These are phyloP conservation scores for Termitomyces sp. DNA, from an alignment of 768 basidiomycete species.

Conservation along the genomic window DNA sequence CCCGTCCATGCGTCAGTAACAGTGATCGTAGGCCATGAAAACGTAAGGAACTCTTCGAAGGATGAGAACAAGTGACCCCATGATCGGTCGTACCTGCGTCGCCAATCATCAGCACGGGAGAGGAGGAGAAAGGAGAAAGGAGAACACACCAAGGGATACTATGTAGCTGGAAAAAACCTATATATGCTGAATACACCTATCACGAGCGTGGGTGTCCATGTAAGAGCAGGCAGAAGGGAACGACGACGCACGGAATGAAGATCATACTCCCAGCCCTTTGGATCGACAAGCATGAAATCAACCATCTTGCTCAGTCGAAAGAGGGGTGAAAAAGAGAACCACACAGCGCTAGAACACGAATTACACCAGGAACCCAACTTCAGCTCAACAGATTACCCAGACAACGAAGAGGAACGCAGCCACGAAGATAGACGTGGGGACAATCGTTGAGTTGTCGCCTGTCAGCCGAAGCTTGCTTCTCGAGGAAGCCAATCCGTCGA, in stretches of 20 bases:
- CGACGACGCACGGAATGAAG: constrained; percentile 68
- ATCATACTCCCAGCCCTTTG: constrained; percentile 76
- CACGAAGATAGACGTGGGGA: too few relatives aligned
- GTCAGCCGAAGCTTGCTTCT: too few relatives aligned
- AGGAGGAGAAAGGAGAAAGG: not conserved
- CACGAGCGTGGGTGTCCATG: not conserved
- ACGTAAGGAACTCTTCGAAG: constrained; percentile 74
- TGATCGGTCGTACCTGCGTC: constrained; percentile 65
- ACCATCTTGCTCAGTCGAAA: not conserved
- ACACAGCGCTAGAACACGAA: too few relatives aligned
- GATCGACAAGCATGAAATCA: constrained; percentile 70
- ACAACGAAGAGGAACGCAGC: too few relatives aligned
- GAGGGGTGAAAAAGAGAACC: too few relatives aligned
- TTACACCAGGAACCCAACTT: too few relatives aligned
- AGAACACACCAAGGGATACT: constrained; percentile 54
- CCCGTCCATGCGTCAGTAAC: constrained; percentile 71
- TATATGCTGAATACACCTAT: constrained; percentile 67
- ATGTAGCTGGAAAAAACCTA: constrained; percentile 72
- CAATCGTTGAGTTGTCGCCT: too few relatives aligned
- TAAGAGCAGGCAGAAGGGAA: not conserved
- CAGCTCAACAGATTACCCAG: too few relatives aligned
- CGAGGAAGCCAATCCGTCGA: too few relatives aligned
- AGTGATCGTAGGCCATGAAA: constrained; percentile 80
- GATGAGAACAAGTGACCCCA: constrained; percentile 78
- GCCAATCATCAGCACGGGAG: not conserved